phyloP scores from a whole-genome alignment of 1,284 basidiomycete genomes.

The Rhizoctonia solani region DNA sequence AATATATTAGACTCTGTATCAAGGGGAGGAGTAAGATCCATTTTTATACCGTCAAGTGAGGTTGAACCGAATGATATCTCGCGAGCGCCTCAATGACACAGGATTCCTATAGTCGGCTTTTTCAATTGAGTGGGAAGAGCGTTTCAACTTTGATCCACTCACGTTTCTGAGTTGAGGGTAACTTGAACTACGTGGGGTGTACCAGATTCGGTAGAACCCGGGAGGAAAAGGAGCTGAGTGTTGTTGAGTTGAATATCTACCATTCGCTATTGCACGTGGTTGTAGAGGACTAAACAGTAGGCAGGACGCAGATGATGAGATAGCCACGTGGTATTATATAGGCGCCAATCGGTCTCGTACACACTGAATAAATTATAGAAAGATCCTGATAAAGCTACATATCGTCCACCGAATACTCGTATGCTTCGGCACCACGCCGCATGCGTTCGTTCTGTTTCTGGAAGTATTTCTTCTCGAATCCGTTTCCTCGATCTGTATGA shows the following conservation, averaged over 20 bases:
- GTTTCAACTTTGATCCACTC: neutral
- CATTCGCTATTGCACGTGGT: constrained; percentile 31
- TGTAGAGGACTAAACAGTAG: neutral
- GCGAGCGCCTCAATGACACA: constrained; percentile 16
- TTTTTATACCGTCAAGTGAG: constrained; percentile 14
- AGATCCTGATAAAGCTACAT: constrained; percentile 61
- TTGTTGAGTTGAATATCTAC: constrained; percentile 32
- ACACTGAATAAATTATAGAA: constrained; percentile 14
- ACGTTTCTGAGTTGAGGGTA: constrained; percentile 25
- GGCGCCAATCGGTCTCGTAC: neutral
- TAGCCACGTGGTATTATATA: constrained; percentile 4
- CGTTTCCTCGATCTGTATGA: constrained; percentile 79
- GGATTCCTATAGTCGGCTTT: neutral
- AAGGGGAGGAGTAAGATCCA: neutral
- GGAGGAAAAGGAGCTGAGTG: constrained; percentile 26
- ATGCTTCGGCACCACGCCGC: constrained; percentile 69
- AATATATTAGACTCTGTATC: neutral
- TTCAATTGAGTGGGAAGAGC: neutral
- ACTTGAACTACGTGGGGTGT: constrained; percentile 22
- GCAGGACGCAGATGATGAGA: too few species aligned
- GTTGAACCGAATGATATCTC: constrained; percentile 20
- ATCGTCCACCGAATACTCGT: constrained; percentile 86
- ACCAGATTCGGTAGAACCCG: constrained; percentile 14
- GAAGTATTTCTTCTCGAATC: constrained; percentile 92
- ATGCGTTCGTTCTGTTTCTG: constrained; percentile 76